A percentile compares a stretch with the other conserved stretches of the same genome.
phyloP scores from a whole-genome alignment of 2,329 filamentous ascomycete genomes.

The Cytospora mali region DNA sequence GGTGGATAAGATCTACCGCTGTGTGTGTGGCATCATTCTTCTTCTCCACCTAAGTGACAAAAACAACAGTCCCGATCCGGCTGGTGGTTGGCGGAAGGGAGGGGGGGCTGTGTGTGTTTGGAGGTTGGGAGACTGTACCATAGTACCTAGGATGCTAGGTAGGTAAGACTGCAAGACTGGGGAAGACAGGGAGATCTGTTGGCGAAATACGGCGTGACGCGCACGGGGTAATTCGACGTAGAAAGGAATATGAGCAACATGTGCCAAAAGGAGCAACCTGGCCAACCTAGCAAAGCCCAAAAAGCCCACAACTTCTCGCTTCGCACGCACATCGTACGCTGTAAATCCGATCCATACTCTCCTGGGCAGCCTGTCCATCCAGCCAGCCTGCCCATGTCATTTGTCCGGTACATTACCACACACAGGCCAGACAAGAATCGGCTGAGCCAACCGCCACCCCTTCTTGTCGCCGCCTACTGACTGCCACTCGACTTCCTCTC shows the following conservation, averaged over 20 bases:
- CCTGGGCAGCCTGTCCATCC: neutral
- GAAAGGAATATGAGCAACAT: conserved; percentile 19
- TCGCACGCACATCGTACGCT: too few species aligned
- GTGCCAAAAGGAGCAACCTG: conserved; percentile 4
- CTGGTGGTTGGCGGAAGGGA: neutral
- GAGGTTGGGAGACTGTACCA: too few species aligned
- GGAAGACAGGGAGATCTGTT: neutral
- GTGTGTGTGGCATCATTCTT: neutral
- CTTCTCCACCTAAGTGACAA: neutral
- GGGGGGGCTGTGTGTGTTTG: neutral
- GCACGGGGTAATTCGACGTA: conserved; percentile 19
- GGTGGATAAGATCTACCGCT: too few species aligned
- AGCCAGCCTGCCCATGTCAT: neutral
- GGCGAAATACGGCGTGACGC: conserved; percentile 1
- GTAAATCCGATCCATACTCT: neutral
- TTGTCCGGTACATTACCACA: neutral
- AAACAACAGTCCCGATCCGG: neutral
- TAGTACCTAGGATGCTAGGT: too few species aligned
- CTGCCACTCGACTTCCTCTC: conserved; percentile 3
- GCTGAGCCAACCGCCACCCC: conserved; percentile 21
- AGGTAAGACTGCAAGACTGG: too few species aligned
- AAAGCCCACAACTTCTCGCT: too few species aligned
- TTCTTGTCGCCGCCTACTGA: conserved; percentile 21
- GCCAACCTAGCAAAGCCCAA: too few species aligned
- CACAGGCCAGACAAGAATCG: neutral